Base-by-base conservation (phyloP, 2,329 filamentous ascomycete genomes). In the Tolypocladium capitatum region DNA sequence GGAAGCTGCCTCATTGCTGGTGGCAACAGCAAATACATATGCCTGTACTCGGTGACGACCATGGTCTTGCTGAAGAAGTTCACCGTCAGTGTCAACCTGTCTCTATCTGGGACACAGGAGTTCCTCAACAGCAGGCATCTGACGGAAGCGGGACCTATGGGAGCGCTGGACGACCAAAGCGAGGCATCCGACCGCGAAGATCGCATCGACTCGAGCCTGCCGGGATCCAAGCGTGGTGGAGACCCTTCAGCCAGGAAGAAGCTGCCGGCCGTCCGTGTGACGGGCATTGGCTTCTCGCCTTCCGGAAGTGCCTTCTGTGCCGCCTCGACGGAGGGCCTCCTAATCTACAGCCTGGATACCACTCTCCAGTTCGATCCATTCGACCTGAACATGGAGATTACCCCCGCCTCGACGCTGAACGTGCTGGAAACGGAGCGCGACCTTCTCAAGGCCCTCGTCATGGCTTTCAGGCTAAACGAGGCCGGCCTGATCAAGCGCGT, bases 21-120 rank as follows among this genome's bases (percentile, higher is more conserved):
- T 43, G 92, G 92, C 31, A 95, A 92, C 72, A 96, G 89, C 81
- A 98, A 98, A 69, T 96, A 94, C 65, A 96, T 98, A 46, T 97
- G 92, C 62, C 67, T 98, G 49, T 98, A 98, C 68, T 91, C 94
- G n/a, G 87, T 94, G 31, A 81, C 82, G 49, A 94, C 91, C 1
- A 89, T 92, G 63, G 88, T 92, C 1, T 71, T 98, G 11, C 72
- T 97, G 48, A 95, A 94, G 64, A 96, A 96, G 62, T 98, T 85
- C 61, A 96, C 91, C 2, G 90, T 97, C 58, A 94, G 87, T 56
- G 80, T 95, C 59, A 98, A 98, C 65, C 73, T 96, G n/a, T 94
- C 90, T 2, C 72, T 98, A 3, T 90, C 94, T 20, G 92, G 92
- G 43, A 98, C 92, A 1, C 91, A 97, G 61, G 92, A 98, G 63